phyloP scores from a whole-genome alignment of 164 flowering plant species.

The Vitis cinerea region DNA sequence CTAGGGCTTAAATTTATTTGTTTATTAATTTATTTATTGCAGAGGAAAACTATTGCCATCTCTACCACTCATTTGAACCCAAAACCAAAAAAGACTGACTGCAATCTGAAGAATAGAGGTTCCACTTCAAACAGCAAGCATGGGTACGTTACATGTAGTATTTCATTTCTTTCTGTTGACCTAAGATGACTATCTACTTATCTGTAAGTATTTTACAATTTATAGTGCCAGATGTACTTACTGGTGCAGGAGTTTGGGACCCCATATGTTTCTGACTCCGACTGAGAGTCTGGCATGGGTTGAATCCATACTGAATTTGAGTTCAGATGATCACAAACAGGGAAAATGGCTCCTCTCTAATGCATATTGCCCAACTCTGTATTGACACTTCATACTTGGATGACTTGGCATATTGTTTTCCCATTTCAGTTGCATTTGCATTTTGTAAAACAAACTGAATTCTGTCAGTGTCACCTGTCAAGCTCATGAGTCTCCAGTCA shows the following conservation, averaged over 20 bases:
- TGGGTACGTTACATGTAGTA: slow-evolving; percentile 41
- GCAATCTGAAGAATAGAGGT: slow-evolving; percentile 38
- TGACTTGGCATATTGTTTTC: no score
- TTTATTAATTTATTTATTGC: slow-evolving; percentile 15
- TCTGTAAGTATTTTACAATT: not conserved
- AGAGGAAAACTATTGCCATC: slow-evolving; percentile 32
- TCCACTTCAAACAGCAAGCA: slow-evolving; percentile 59
- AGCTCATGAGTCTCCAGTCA: no score
- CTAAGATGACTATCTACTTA: no score
- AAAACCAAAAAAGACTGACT: slow-evolving; percentile 59
- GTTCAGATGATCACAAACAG: not conserved
- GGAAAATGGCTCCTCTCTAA: not conserved
- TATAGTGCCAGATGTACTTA: not conserved
- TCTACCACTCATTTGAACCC: slow-evolving; percentile 33
- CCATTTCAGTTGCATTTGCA: no score
- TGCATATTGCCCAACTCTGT: no score
- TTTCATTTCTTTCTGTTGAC: not conserved
- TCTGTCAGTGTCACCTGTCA: no score
- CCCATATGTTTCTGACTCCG: not conserved
- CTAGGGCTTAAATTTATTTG: not conserved
- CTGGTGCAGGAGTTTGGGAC: not conserved
- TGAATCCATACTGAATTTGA: not conserved
- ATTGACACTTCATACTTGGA: no score
- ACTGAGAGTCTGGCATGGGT: not conserved
- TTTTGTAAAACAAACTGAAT: no score